Conservation (phyloP, 139 green algal genomes). For the Coelastrella sp. region DNA sequence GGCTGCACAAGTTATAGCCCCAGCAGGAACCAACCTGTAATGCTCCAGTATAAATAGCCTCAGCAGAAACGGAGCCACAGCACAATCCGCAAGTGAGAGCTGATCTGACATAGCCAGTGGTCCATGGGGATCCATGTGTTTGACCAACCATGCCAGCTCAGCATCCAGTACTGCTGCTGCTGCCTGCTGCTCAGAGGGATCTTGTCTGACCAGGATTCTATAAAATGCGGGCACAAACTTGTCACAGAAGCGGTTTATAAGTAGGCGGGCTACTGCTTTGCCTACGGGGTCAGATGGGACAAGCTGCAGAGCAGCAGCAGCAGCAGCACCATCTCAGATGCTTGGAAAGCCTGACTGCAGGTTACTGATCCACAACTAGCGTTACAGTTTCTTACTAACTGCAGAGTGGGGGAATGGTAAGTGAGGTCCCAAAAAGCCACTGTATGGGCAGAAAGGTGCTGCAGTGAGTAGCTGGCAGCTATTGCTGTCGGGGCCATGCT, state of each 20-base stretch:
- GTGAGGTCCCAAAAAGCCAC: no score
- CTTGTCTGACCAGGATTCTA: slow-evolving; percentile 28
- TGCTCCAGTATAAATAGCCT: slow-evolving; percentile 38
- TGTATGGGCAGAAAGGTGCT: no score
- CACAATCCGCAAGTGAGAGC: slow-evolving; percentile 40
- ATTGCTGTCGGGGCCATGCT: no score
- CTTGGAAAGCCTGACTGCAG: no score
- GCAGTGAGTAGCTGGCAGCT: no score
- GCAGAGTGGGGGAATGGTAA: no score
- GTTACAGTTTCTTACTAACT: no score
- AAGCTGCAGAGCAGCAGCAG: slow-evolving; percentile 23
- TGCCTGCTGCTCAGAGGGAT: background rate
- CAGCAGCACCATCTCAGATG: no score
- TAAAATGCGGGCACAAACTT: slow-evolving; percentile 42
- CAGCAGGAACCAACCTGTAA: slow-evolving; percentile 18
- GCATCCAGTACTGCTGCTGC: slow-evolving; percentile 24
- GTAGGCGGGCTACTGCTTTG: background rate
- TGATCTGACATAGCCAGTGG: slow-evolving; percentile 4
- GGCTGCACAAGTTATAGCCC: background rate
- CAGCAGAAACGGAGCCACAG: slow-evolving; percentile 42
- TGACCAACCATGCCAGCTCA: slow-evolving; percentile 22
- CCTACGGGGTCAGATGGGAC: slow-evolving; percentile 21
- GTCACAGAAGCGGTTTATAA: slow-evolving; percentile 37
- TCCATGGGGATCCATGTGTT: slow-evolving; percentile 6
- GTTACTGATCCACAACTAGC: no score